Base-by-base conservation (phyloP, 169 alveolate genomes). In the Fabrea salina region DNA sequence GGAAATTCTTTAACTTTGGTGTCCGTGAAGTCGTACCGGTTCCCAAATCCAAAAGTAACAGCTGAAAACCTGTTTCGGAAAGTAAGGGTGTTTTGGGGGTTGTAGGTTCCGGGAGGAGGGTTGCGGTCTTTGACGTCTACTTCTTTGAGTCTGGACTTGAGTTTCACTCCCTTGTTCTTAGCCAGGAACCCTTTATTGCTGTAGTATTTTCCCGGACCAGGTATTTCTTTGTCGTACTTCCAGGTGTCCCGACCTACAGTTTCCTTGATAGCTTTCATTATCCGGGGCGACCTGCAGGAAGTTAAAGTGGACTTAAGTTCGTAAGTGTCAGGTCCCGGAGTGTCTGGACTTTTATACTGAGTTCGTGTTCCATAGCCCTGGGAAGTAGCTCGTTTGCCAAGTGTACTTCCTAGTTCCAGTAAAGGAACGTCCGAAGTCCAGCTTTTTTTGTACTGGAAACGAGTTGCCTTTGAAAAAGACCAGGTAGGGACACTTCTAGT, bases 381-480 rank as follows among this genome's bases (percentile, higher is more conserved):
- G 33, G 71, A 22, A 30, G 71, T 58, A 4, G 71, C 71, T 58
- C 47, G 25, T 4, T 27, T 27, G n/a, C 49, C 25, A 30, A 58
- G 13, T 6, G 71, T 58, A 4, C 47, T 27, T 27, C 71, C 71
- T 27, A 58, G 33, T n/a, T 58, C 35, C 16, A 35, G 41, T 22
- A 58, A 22, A 19, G 71, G 71, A 43, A 58, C 71, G 16, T 58
- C 71, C 1, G 47, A 27, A 30, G 71, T 58, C 6, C 33, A 22
- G 33, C 35, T 58, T 27, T 22, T 4, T 4, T 22, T 22, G 4
- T 58, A 37, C 16, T 58, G 35, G 4, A 58, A 58, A 27, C 71
- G 71, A n/a, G 25, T 58, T 35, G 71, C 71, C 33, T 32, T 22
- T 0, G 71, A 32, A 58, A 58, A 58, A 22, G 71, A 58, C 71